These are phyloP conservation scores for Typha latifolia DNA, from an alignment of 176 grass and related monocot genomes.

Conservation along the genomic window DNA sequence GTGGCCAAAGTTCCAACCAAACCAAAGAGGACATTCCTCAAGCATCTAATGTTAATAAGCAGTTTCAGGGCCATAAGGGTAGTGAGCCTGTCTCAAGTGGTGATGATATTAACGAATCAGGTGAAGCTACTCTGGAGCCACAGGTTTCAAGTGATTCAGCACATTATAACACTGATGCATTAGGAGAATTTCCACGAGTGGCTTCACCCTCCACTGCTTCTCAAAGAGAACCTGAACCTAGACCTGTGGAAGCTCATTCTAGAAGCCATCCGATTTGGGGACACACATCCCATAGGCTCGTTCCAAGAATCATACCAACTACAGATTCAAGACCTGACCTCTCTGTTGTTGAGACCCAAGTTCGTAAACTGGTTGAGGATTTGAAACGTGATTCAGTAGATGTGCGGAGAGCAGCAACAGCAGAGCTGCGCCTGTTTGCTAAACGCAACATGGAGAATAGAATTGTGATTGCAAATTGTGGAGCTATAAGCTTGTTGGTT, in stretches of 20 bases:
- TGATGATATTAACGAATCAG: neutral
- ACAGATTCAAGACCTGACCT: slow-evolving; percentile 51
- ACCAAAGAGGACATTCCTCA: neutral
- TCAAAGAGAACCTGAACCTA: too few relatives aligned
- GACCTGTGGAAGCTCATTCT: too few relatives aligned
- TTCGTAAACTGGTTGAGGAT: slow-evolving; percentile 43
- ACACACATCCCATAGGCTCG: too few relatives aligned
- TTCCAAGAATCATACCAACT: slow-evolving; percentile 33
- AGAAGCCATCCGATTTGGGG: too few relatives aligned
- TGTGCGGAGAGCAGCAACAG: slow-evolving; percentile 31
- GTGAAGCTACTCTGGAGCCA: neutral
- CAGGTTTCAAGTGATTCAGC: neutral
- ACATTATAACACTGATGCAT: neutral
- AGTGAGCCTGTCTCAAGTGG: neutral
- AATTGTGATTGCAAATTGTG: slow-evolving; percentile 41
- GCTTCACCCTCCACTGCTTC: too few relatives aligned
- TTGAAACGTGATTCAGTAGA: slow-evolving; percentile 51
- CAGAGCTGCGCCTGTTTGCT: slow-evolving; percentile 51
- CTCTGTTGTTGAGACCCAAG: slow-evolving; percentile 32
- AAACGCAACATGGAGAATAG: slow-evolving; percentile 58
- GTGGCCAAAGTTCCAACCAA: neutral
- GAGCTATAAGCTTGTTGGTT: slow-evolving; percentile 59
- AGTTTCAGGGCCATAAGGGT: neutral
- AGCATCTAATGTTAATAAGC: neutral
- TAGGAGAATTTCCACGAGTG: neutral